Percentiles rank a stretch among this genome's conserved stretches.
Evolutionary conservation across 768 basidiomycete genomes (phyloP).

Genomic region (Rhizopogon sp.): DNA sequence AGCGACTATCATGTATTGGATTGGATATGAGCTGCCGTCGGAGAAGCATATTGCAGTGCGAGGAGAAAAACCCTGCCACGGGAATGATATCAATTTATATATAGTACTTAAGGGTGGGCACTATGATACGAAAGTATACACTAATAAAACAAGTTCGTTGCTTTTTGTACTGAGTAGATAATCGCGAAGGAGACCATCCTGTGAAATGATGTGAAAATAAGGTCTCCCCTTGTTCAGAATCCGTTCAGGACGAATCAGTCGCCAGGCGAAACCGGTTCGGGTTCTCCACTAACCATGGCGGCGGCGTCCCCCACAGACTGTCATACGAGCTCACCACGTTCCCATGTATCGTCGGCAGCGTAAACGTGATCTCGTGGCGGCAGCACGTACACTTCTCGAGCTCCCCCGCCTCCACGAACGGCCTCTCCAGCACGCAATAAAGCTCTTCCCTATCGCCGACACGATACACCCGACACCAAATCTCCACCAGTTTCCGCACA

Average conservation of each 20-base stretch:
- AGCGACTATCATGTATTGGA: too few relatives aligned
- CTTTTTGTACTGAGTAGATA: not conserved
- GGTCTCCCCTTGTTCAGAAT: too few relatives aligned
- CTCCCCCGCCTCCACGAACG: conserved; percentile 21
- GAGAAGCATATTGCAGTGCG: not conserved
- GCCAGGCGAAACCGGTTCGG: conserved; percentile 1
- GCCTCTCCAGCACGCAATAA: conserved; percentile 12
- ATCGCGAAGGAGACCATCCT: not conserved
- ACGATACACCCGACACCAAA: conserved; percentile 25
- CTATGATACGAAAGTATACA: not conserved
- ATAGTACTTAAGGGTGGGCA: not conserved
- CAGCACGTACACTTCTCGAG: conserved; percentile 15
- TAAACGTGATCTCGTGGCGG: conserved; percentile 3
- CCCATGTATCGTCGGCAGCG: conserved; percentile 11
- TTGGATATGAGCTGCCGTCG: too few relatives aligned
- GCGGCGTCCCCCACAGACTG: conserved; percentile 21
- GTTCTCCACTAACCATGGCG: conserved; percentile 4
- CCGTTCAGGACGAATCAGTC: not conserved
- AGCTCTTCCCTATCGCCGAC: conserved; percentile 16
- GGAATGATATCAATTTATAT: not conserved
- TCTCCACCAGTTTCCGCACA: conserved; percentile 17
- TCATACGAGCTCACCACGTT: conserved; percentile 17
- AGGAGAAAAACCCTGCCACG: too few relatives aligned
- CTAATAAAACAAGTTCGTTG: not conserved
- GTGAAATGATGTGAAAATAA: not conserved